Evolutionary conservation across 169 alveolate species (phyloP).

Genomic region (Eimeria sp.): DNA sequence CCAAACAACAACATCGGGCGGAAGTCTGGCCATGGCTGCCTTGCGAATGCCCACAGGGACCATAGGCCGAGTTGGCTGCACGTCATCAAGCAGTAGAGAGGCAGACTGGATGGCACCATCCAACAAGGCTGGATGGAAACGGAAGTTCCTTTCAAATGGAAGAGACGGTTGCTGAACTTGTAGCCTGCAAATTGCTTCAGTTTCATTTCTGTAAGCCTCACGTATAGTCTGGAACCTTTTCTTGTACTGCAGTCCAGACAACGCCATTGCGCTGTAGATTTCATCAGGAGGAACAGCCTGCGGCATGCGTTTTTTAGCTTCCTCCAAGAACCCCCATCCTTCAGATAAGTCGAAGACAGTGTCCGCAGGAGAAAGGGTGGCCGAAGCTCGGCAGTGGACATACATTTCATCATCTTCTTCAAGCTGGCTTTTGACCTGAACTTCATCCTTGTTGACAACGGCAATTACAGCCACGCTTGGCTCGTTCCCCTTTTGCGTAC

Average conservation of each 20-base stretch:
- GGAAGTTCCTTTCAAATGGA: constrained; percentile 87
- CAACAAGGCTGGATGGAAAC: constrained; percentile 88
- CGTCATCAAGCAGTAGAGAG: constrained; percentile 42
- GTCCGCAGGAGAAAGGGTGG: constrained; percentile 42
- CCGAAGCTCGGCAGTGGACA: constrained; percentile 80
- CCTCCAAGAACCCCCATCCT: constrained; percentile 37
- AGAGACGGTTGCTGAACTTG: constrained; percentile 74
- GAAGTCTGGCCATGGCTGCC: constrained; percentile 66
- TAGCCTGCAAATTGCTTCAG: constrained; percentile 66
- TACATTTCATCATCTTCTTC: constrained; percentile 81
- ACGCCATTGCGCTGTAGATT: constrained; percentile 77
- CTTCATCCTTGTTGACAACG: background rate
- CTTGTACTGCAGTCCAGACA: constrained; percentile 85
- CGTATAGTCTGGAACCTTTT: constrained; percentile 82
- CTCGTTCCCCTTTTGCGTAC: background rate
- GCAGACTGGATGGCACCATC: constrained; percentile 89
- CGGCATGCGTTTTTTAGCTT: constrained; percentile 76
- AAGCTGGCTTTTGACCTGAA: constrained; percentile 36
- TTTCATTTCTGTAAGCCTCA: constrained; percentile 82
- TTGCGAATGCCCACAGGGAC: constrained; percentile 88
- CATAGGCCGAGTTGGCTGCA: constrained; percentile 77
- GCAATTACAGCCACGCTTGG: constrained; percentile 53
- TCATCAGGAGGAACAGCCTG: constrained; percentile 41
- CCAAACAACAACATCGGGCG: constrained; percentile 61
- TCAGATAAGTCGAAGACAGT: constrained; percentile 19